phyloP scores from a whole-genome alignment of 2,329 filamentous ascomycete genomes.

The Fusarium citri region DNA sequence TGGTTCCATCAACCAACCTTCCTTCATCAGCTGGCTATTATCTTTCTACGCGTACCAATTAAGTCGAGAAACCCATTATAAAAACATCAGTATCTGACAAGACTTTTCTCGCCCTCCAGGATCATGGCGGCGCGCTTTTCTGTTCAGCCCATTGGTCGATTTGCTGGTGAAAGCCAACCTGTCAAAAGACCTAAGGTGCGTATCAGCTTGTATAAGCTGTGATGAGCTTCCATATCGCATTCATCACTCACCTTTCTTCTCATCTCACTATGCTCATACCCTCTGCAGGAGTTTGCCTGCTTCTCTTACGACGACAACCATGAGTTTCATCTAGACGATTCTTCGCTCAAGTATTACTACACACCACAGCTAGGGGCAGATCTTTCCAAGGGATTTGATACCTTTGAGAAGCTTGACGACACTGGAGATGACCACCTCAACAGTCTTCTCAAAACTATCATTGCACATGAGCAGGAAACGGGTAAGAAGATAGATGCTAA shows the following conservation, averaged over 20 bases:
- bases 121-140: constrained; percentile 62
- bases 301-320: constrained; percentile 95
- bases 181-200: constrained; percentile 80
- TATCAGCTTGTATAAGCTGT: not conserved
- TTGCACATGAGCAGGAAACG: constrained; percentile 76
- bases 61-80: not conserved
- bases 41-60: not conserved
- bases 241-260: not conserved
- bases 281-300: constrained; percentile 80
- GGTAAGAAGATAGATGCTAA: constrained; percentile 78
- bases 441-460: constrained; percentile 80
- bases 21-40: not conserved
- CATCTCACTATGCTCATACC: constrained; percentile 5
- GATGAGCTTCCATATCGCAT: not conserved
- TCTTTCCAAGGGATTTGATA: constrained; percentile 83
- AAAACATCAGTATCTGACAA: not conserved
- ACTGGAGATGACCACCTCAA: constrained; percentile 88
- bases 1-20: not conserved
- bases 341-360: constrained; percentile 89
- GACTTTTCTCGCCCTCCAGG: not conserved
- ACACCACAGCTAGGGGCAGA: constrained; percentile 77
- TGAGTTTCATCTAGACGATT: constrained; percentile 78
- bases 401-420: constrained; percentile 86
- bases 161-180: constrained; percentile 73
- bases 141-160: constrained; percentile 77